Evolutionary conservation across 176 grass and related monocot species (phyloP), one percentile per base, ranked within the genome.

Genomic region (Luzula sylvatica): DNA sequence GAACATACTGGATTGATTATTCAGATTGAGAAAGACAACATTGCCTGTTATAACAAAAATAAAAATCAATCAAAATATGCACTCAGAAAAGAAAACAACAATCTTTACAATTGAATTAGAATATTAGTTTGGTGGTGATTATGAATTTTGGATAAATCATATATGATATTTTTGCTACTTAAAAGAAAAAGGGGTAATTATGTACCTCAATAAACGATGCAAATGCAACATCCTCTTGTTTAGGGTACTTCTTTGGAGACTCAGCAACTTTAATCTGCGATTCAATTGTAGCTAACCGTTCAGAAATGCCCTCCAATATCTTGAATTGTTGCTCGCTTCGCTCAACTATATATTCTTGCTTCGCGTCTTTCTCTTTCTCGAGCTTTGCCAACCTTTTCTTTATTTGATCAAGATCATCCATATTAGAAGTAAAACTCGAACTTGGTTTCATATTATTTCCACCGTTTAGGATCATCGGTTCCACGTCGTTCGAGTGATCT

Each of bases 151-250:
- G 69, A 54, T 13, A 48, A 44, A 38, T 78, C 13, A 77, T 13
- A 77, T 8, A 52, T 11, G n/a, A 19, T 38, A n/a, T n/a, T n/a
- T n/a, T n/a, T n/a, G n/a, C n/a, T n/a, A 3, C 15, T 3, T 32
- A 29, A 5, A 59, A 2, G 0, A 73, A 20, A 81, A 13, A 29
- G n/a, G 12, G 3, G n/a, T 54, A 53, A 41, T 86, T n/a, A n/a
- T n/a, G n/a, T n/a, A 96, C 90, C 84, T 96, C 90, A 75, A 89
- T 65, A 26, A 96, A 62, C 58, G 74, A 82, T 14, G 72, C 67
- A 43, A 96, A 25, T 4, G 71, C 60, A 3, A 48, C 17, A 15
- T 81, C 52, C 11, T 78, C 69, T 26, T 68, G 69, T 52, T 29
- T 61, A 43, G 58, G 66, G 77, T 18, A 26, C 1, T 32, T 78